Evolutionary conservation across 176 grass and related monocot species (phyloP).

Genomic region (Musa troglodytarum): DNA sequence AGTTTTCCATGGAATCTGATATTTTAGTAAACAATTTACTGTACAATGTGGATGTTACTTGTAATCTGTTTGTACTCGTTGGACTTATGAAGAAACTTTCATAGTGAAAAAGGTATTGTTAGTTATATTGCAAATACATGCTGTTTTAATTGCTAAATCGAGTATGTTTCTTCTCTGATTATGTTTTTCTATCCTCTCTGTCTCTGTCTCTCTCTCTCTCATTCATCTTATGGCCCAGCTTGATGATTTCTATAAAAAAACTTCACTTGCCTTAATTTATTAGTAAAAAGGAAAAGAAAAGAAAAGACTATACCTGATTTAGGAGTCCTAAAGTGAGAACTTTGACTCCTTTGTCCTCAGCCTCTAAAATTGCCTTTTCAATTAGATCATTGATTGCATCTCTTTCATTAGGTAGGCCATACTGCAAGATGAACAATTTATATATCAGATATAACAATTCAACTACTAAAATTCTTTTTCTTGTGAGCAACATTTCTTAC

Average conservation of each 20-base stretch:
- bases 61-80: no score
- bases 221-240: background rate
- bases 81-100: no score
- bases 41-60: no score
- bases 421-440: constrained; percentile 37
- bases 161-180: no score
- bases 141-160: no score
- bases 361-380: constrained; percentile 73
- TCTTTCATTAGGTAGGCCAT: constrained; percentile 48
- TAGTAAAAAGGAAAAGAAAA: background rate
- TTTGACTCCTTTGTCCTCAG: constrained; percentile 60
- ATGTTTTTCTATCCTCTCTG: no score
- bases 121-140: no score
- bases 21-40: no score
- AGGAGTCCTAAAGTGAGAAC: constrained; percentile 75
- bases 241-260: background rate
- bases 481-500: constrained; percentile 23
- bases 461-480: background rate
- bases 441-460: constrained; percentile 7
- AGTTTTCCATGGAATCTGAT: no score
- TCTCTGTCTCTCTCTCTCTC: background rate
- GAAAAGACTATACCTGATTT: constrained; percentile 42
- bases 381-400: constrained; percentile 62
- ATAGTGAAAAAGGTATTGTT: no score
- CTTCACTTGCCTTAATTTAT: background rate